Percentiles rank a stretch among this genome's conserved stretches.
Evolutionary conservation across 495 filamentous ascomycete species (phyloP).

Genomic region (Pseudevernia furfuracea): DNA sequence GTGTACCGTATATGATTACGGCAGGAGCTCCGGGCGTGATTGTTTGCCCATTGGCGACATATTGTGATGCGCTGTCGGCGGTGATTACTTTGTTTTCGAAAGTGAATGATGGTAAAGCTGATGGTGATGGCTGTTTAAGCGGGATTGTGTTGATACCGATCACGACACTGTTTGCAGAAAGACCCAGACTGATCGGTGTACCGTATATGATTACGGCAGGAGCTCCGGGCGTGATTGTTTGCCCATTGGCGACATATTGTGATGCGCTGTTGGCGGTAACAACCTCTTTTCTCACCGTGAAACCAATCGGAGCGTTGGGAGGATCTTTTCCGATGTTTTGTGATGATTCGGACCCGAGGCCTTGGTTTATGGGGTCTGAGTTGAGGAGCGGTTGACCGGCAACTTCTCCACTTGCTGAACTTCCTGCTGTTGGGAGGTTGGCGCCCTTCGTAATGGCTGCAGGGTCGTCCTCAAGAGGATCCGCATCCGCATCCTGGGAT

Average conservation of each 20-base stretch:
- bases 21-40: background rate
- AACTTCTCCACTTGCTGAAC: background rate
- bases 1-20: background rate
- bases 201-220: background rate
- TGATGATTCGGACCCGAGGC: too few relatives aligned
- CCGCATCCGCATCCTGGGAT: background rate
- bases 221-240: background rate
- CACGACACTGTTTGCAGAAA: background rate
- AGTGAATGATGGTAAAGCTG: conserved; percentile 7
- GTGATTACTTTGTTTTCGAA: too few relatives aligned
- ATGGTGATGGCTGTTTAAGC: background rate
- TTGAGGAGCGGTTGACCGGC: too few relatives aligned
- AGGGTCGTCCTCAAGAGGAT: background rate
- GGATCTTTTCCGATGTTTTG: too few relatives aligned
- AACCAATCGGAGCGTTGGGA: background rate
- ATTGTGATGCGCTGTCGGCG: too few relatives aligned
- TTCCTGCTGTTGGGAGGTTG: background rate
- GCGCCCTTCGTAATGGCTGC: background rate
- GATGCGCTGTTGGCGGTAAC: too few relatives aligned
- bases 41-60: background rate
- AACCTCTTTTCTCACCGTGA: background rate
- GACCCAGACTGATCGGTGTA: background rate
- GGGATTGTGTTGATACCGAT: background rate
- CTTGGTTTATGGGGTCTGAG: too few relatives aligned
- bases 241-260: background rate